These are phyloP conservation scores for Lithospermum erythrorhizon DNA, from an alignment of 257 asterid species.

Conservation along the genomic window DNA sequence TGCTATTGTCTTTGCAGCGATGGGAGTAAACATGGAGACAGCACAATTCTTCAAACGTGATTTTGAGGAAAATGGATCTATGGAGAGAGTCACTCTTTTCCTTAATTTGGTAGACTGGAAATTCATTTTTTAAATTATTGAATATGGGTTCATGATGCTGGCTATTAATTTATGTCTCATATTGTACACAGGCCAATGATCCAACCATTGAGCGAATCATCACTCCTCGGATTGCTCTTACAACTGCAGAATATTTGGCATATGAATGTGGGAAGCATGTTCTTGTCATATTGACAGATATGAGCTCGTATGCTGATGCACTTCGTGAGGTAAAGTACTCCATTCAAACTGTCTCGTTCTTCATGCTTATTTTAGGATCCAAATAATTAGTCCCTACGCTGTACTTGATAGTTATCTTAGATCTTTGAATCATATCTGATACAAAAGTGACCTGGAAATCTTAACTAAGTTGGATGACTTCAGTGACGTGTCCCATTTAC, in stretches of 20 bases:
- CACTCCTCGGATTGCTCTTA: slow-evolving; percentile 93
- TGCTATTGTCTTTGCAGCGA: slow-evolving; percentile 98
- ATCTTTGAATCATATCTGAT: neutral
- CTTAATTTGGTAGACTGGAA: slow-evolving; percentile 60
- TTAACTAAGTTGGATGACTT: neutral
- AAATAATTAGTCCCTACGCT: too few species aligned
- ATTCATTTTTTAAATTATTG: neutral
- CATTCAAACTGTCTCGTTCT: too few species aligned
- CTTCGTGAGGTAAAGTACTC: slow-evolving; percentile 78
- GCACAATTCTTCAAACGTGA: slow-evolving; percentile 98
- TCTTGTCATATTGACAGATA: slow-evolving; percentile 95
- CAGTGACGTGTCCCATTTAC: neutral
- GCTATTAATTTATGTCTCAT: slow-evolving; percentile 13
- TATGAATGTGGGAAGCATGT: slow-evolving; percentile 98
- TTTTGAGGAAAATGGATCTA: slow-evolving; percentile 97
- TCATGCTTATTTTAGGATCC: too few species aligned
- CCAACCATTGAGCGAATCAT: slow-evolving; percentile 95
- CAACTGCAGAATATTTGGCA: slow-evolving; percentile 94
- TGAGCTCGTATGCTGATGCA: slow-evolving; percentile 99
- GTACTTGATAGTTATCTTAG: neutral
- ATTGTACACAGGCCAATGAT: slow-evolving; percentile 68
- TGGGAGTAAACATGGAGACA: slow-evolving; percentile 99
- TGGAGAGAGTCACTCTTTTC: slow-evolving; percentile 98
- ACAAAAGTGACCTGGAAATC: neutral
- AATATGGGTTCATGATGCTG: slow-evolving; percentile 3